These are phyloP conservation scores for Hanseniaspora meyeri DNA, from an alignment of 805 yeast species.

Conservation along the genomic window DNA sequence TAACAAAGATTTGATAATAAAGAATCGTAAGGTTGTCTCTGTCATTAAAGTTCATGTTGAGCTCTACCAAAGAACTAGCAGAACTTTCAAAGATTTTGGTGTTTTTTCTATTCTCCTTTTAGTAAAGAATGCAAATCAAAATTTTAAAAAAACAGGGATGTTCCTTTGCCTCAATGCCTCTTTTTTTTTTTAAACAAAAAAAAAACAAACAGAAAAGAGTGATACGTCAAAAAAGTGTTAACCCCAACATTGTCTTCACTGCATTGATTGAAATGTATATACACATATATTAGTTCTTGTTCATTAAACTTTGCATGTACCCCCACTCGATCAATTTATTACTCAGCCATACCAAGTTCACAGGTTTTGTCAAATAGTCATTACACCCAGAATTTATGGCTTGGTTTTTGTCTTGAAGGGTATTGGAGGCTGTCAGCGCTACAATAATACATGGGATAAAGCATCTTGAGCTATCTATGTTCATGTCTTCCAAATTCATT, in stretches of 20 bases:
- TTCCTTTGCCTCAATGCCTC: too few species aligned
- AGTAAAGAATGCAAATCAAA: too few species aligned
- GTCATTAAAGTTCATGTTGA: conserved; percentile 5
- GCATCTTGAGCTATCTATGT: conserved; percentile 42
- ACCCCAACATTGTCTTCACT: too few species aligned
- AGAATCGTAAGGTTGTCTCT: neutral
- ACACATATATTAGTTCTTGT: conserved; percentile 29
- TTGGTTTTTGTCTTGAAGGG: conserved; percentile 71
- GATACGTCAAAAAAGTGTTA: neutral
- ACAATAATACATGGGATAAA: conserved; percentile 81
- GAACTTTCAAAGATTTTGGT: neutral
- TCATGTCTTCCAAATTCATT: conserved; percentile 18
- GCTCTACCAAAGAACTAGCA: neutral
- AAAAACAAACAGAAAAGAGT: neutral
- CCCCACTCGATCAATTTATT: conserved; percentile 97
- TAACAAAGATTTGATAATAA: conserved; percentile 1
- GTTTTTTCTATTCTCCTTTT: too few species aligned
- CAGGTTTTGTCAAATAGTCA: conserved; percentile 92
- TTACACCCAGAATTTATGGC: conserved; percentile 97
- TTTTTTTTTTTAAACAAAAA: too few species aligned
- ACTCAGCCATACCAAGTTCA: conserved; percentile 83
- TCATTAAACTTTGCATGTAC: conserved; percentile 90
- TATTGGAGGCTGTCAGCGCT: conserved; percentile 86
- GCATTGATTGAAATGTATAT: too few species aligned
- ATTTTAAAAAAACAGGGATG: too few species aligned